A percentile compares a stretch with the other conserved stretches of the same genome.
Evolutionary conservation across 805 yeast species (phyloP).

Genomic region (Candida cerambycidarum): DNA sequence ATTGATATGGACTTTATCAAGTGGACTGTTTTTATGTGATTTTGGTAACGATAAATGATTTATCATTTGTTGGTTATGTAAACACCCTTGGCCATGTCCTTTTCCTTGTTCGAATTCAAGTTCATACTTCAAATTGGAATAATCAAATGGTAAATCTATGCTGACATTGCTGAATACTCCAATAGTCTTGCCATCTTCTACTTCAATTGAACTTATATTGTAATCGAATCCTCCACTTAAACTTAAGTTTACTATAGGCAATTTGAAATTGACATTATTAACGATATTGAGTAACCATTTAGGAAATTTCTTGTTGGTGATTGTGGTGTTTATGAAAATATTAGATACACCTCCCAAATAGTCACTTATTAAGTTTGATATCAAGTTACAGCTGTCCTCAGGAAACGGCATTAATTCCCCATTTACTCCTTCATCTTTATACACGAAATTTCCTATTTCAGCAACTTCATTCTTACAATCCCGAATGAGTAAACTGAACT

Average conservation of each 20-base stretch:
- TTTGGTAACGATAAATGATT: neutral
- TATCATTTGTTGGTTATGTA: neutral
- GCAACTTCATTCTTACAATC: conserved; percentile 24
- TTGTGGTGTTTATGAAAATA: neutral
- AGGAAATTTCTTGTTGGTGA: conserved; percentile 7
- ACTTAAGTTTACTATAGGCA: conserved; percentile 4
- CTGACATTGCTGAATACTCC: neutral
- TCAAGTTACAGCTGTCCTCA: conserved; percentile 7
- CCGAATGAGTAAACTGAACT: conserved; percentile 19
- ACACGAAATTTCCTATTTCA: conserved; percentile 20
- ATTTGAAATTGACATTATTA: conserved; percentile 9
- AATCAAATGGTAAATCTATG: conserved; percentile 3
- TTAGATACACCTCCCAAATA: conserved; percentile 1
- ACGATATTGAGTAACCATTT: conserved; percentile 15
- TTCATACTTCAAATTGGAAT: conserved; percentile 1
- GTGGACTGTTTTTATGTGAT: neutral
- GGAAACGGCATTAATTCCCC: conserved; percentile 7
- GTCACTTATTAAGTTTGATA: conserved; percentile 1
- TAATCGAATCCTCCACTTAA: conserved; percentile 1
- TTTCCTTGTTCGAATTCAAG: neutral
- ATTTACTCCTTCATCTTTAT: conserved; percentile 5
- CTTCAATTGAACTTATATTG: neutral
- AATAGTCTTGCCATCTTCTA: neutral
- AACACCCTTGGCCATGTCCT: conserved; percentile 3
- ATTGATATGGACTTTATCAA: neutral